phyloP scores from a whole-genome alignment of 179 eudicot genomes.

The Carnegiea gigantea region DNA sequence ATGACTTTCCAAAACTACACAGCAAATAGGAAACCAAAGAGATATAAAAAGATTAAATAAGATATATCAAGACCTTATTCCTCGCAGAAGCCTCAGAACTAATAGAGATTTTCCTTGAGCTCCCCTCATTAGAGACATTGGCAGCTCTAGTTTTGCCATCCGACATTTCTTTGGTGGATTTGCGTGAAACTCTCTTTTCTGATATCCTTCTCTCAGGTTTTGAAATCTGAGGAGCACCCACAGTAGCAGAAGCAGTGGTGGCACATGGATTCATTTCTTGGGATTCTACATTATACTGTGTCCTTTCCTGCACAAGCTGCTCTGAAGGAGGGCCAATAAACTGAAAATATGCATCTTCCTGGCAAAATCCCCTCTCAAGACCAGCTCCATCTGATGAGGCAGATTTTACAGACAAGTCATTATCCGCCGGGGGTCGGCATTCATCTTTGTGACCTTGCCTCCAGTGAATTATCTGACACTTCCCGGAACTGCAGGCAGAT shows the following conservation, averaged over 20 bases:
- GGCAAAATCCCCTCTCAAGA: constrained; percentile 27
- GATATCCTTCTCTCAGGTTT: constrained; percentile 40
- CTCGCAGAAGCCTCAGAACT: constrained; percentile 32
- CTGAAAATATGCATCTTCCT: constrained; percentile 30
- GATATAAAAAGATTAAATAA: constrained; percentile 3
- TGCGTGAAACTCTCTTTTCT: constrained; percentile 49
- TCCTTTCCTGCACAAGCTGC: constrained; percentile 32
- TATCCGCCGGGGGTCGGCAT: constrained; percentile 55
- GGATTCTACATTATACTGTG: constrained; percentile 24
- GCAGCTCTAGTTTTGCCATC: constrained; percentile 40
- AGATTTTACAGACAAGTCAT: constrained; percentile 35
- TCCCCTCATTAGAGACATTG: constrained; percentile 35
- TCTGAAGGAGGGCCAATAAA: constrained; percentile 27
- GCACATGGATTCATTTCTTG: constrained; percentile 20
- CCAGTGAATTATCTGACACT: constrained; percentile 96
- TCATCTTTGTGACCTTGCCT: constrained; percentile 93
- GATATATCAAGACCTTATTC: constrained; percentile 38
- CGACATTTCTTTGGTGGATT: constrained; percentile 38
- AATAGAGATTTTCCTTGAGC: constrained; percentile 26
- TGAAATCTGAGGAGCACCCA: constrained; percentile 36
- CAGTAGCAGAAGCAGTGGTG: constrained; percentile 27
- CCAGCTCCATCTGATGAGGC: constrained; percentile 36
- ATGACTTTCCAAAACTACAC: constrained; percentile 14
- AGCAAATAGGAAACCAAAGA: constrained; percentile 3
- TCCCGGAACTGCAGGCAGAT: constrained; percentile 78